Evolutionary conservation across 139 green algal genomes (phyloP), one percentile per base, ranked within the genome.

Genomic region (Mychonastes homosphaera): DNA sequence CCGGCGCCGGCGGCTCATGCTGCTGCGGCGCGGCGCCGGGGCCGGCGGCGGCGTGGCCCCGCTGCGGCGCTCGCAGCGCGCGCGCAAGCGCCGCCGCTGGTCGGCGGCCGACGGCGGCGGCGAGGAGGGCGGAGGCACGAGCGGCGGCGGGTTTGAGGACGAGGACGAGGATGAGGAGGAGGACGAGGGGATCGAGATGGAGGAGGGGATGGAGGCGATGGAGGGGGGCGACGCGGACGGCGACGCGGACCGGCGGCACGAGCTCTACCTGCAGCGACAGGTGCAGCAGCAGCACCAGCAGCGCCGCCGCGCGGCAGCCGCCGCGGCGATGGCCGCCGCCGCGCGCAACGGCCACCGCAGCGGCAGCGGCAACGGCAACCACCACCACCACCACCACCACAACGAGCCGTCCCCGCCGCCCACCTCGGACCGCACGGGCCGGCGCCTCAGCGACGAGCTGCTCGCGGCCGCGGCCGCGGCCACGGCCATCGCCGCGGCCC

Each of bases 361-460:
- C 30, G 32, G 46, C 19, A 30, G 16, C n/a, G 21, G 35, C n/a
- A n/a, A n/a, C n/a, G n/a, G n/a, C n/a, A n/a, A n/a, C n/a, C n/a
- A n/a, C n/a, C n/a, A n/a, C n/a, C n/a, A n/a, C n/a, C n/a, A n/a
- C n/a, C n/a, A n/a, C n/a, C n/a, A n/a, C n/a, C n/a, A n/a, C n/a
- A n/a, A n/a, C n/a, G n/a, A n/a, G n/a, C n/a, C n/a, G n/a, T n/a
- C n/a, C n/a, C 53, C 23, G 55, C 41, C 29, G 53, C 4, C 29
- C 54, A 61, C 34, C 39, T 39, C 9, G 54, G 38, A 27, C 16
- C 43, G 41, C 18, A 44, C 28, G 40, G 41, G 41, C 28, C 32
- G 16, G 41, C 54, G 6, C 19, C 41, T 24, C 55, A 63, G 55
- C 52, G 35, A 32, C 55, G 29, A 30, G 55, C 44, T 23, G 55